phyloP scores from a whole-genome alignment of 208 protist genomes.

The Lotmaria passim region DNA sequence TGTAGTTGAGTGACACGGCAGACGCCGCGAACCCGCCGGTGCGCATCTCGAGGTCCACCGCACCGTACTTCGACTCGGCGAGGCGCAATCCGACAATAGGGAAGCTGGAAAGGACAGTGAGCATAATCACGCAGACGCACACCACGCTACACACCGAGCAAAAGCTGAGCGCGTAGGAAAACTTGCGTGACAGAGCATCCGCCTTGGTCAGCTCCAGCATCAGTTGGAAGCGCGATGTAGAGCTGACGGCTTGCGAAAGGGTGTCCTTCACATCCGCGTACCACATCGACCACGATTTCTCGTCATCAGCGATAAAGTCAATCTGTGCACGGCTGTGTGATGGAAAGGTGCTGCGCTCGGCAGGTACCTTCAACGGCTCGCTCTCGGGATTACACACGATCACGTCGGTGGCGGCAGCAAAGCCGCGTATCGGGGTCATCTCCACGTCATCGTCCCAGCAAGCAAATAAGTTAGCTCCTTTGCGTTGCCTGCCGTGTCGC shows the following conservation, averaged over 20 bases:
- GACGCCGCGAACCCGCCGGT: slow-evolving; percentile 36
- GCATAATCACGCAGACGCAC: slow-evolving; percentile 51
- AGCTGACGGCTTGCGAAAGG: not conserved
- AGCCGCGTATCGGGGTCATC: not conserved
- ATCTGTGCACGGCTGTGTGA: slow-evolving; percentile 16
- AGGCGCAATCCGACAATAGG: slow-evolving; percentile 72
- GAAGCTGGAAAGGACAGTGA: slow-evolving; percentile 68
- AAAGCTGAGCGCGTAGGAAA: slow-evolving; percentile 60
- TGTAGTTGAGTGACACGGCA: slow-evolving; percentile 50
- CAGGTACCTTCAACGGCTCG: not conserved
- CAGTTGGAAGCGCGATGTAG: slow-evolving; percentile 22
- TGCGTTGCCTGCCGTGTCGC: not conserved
- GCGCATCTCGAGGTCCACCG: slow-evolving; percentile 53
- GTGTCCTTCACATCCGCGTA: not conserved
- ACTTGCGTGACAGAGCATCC: slow-evolving; percentile 42
- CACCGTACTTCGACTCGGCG: slow-evolving; percentile 43
- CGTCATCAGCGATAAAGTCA: slow-evolving; percentile 25
- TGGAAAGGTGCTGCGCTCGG: not conserved
- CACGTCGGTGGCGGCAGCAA: not conserved
- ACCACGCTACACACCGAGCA: slow-evolving; percentile 70
- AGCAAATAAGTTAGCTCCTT: not conserved
- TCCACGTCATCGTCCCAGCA: slow-evolving; percentile 9
- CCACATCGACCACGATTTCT: not conserved
- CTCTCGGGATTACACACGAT: not conserved
- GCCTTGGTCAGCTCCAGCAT: slow-evolving; percentile 41